Base-by-base conservation (phyloP, 495 filamentous ascomycete species). In the Thermochaetoides thermophila region DNA sequence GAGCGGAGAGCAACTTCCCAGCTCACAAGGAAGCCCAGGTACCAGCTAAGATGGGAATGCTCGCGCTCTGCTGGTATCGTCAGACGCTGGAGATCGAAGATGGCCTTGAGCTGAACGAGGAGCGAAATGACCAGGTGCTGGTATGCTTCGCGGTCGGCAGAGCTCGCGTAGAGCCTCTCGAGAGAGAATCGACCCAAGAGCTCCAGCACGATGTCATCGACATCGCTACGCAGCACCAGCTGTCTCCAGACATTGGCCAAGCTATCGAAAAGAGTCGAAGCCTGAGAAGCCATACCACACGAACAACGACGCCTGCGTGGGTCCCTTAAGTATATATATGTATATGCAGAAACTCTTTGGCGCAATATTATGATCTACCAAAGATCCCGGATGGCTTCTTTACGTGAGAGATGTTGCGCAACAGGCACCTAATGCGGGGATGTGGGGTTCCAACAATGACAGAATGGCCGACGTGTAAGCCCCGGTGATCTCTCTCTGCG, bases 1-100 rank as follows among this genome's bases (percentile, higher is more conserved):
- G 47, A 31, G n/a, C 54, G 49, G 21, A 57, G 15, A 5, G 49
- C 44, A 20, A 56, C 48, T 37, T 60, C 53, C 56, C 56, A 57
- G 36, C 52, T 54, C 1, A 43, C 48, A 3, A 59, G 45, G 35
- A 46, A 50, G 11, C 55, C 53, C 5, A 59, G 40, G 38, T 52
- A 57, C 45, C 55, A 46, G 12, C 48, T 51, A n/a, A n/a, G n/a
- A n/a, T n/a, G n/a, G 2, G 49, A 22, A 18, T 55, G 53, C 29
- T 37, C 23, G 23, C 43, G 48, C 12, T 53, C 46, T 20, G 45
- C 42, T 0, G 53, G 50, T n/a, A 59, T 15, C 4, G 55, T 47
- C 25, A 59, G 29, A 7, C 55, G 48, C 31, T 59, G 55, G 17
- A 55, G 34, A 19, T 49, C 48, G 37, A 55, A 55, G 24, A 59